Base-by-base conservation (phyloP, 495 filamentous ascomycete species). In the Aspergillus biplanus region DNA sequence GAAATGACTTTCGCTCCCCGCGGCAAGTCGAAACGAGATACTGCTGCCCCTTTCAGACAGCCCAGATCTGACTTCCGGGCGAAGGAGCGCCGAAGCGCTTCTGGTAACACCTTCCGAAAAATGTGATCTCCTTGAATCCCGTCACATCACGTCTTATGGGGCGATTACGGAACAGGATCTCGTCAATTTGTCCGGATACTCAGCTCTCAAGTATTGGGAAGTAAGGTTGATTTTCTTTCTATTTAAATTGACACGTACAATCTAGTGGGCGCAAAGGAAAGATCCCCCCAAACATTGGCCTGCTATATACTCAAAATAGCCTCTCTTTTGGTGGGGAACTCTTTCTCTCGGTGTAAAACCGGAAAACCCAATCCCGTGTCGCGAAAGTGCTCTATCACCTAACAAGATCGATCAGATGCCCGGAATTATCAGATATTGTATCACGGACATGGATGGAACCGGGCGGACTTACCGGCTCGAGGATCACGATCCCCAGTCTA, bases 1-100 rank as follows among this genome's bases (percentile, higher is more conserved):
- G 86, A 95, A 72, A 79, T 98, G 54, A 92, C 92, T 18, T 98
- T 97, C 79, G 86, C 87, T 58, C 91, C 91, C 18, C 78, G 82
- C 44, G 81, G 77, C 46, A 88, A 83, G 64, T 85, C 76, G 58
- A 87, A 83, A 69, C 56, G 65, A 59, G 66, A 67, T 50, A 67
- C 62, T 33, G 67, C 73, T 60, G 65, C 47, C 4, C n/a, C 47
- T 2, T 31, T 31, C 47, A 73, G 72, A 44, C 75, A 71, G 16
- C 68, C 62, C 12, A 70, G 73, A 54, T 63, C 74, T 39, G 65
- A 72, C 33, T 74, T 75, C 71, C 65, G 67, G 47, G 63, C 75
- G 7, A 83, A 82, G 66, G 78, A 80, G 34, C 77, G 83, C 42
- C 76, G 82, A 63, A 84, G 80, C 69, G 81, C 82, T 13, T 84